Percentiles rank a stretch among this genome's conserved stretches.
These are phyloP conservation scores for Dryas integrifolia DNA, from an alignment of 331 rosid species.

Conservation along the genomic window DNA sequence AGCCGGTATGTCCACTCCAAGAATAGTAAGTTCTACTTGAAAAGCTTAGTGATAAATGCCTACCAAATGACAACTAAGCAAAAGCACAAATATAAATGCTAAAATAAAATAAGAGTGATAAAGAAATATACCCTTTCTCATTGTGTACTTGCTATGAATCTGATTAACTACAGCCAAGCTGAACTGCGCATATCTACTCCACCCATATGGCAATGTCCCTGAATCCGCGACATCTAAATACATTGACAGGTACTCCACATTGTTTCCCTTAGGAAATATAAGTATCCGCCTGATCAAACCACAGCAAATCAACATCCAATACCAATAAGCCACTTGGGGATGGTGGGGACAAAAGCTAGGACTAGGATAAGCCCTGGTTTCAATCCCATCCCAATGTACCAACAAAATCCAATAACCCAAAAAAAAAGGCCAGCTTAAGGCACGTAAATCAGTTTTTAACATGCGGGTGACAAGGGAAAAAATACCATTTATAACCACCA, in stretches of 20 bases:
- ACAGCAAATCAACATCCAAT: slow-evolving; percentile 5
- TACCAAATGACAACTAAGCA: neutral
- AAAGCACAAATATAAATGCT: neutral
- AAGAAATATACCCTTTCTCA: slow-evolving; percentile 60
- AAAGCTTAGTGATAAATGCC: neutral
- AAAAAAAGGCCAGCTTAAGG: neutral
- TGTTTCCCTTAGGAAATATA: slow-evolving; percentile 74
- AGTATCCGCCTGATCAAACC: slow-evolving; percentile 65
- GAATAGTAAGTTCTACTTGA: neutral
- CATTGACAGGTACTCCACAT: slow-evolving; percentile 71
- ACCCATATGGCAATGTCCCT: slow-evolving; percentile 55
- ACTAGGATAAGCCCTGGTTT: too few species aligned
- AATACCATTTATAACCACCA: slow-evolving; percentile 71
- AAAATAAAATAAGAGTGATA: slow-evolving; percentile 13
- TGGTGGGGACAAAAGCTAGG: too few species aligned
- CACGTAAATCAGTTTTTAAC: neutral
- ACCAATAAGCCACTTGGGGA: too few species aligned
- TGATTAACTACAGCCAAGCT: slow-evolving; percentile 76
- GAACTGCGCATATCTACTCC: slow-evolving; percentile 80
- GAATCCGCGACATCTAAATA: slow-evolving; percentile 83
- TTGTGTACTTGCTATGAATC: slow-evolving; percentile 53
- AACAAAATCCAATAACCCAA: slow-evolving; percentile 7
- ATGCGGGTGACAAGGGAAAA: neutral
- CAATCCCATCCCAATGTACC: too few species aligned
- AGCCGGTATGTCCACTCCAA: neutral